Evolutionary conservation across 1,139 yeast genomes (phyloP), one percentile per base, ranked within the genome.

Genomic region (Yamadazyma aaseri): DNA sequence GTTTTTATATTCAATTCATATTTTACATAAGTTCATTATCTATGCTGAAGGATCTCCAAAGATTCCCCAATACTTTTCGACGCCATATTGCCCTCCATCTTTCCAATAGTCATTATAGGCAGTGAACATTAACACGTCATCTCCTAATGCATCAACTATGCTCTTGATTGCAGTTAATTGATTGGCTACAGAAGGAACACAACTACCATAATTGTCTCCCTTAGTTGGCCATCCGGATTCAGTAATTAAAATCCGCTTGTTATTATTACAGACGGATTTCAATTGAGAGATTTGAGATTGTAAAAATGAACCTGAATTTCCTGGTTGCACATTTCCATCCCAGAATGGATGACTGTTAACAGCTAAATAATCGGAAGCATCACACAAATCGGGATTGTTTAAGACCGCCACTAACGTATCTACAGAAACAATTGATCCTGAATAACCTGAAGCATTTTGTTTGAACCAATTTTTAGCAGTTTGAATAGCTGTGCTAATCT

Each of bases 201-300:
- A 84, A 42, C 60, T 68, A 57, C 87, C 87, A 52, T 66, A 72
- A 38, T 76, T 61, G 48, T 74, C 64, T 59, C 92, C 92, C 51
- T 73, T 58, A 31, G 83, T 76, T 53, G 94, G 94, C 92, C 92
- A 84, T 37, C 94, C 94, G 36, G 87, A 73, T 65, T 84, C 94
- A 33, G 85, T 76, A 50, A 83, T 77, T 49, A 81, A 60, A 34
- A 81, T 76, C 25, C 57, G 48, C 63, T 83, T 81, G 37, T 60
- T 50, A 50, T 76, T 73, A 50, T 77, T 78, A 71, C 92, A 84
- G 34, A 79, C 79, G 46, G 73, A 59, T 62, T 76, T 70, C 51
- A 84, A 84, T 58, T 78, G 69, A 51, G 79, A 69, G 53, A 84
- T 80, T 65, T 82, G 89, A 45, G 66, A 56, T 52, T 76, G 53